Conservation (phyloP, 352 stramenopile species). For the Phytophthora boehmeriae region DNA sequence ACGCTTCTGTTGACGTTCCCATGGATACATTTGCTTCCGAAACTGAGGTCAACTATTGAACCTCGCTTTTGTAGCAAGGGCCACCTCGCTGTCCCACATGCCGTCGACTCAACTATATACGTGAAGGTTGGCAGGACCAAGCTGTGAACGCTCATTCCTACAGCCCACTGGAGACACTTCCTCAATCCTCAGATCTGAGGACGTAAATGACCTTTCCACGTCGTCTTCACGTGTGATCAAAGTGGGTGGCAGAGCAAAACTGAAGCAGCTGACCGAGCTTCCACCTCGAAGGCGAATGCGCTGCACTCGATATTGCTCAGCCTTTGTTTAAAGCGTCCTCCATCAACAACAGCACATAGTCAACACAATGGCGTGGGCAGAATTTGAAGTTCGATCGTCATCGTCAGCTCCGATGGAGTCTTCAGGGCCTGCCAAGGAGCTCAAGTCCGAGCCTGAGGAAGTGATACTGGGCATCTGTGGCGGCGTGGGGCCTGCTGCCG, state of each 20-base stretch:
- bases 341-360: not conserved
- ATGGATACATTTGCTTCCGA: no score
- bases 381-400: not conserved
- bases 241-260: conserved; percentile 23
- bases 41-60: no score
- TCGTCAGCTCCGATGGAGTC: conserved; percentile 7
- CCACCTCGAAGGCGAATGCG: conserved; percentile 18
- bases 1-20: no score
- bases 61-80: no score
- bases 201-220: conserved; percentile 10
- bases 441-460: conserved; percentile 32
- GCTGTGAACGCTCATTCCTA: no score
- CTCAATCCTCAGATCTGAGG: conserved; percentile 30
- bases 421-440: conserved; percentile 6
- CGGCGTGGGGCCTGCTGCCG: conserved; percentile 70
- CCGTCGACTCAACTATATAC: no score
- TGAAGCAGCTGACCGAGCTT: not conserved
- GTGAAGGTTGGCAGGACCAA: no score
- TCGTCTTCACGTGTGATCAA: not conserved
- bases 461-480: conserved; percentile 77
- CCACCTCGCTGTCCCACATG: no score
- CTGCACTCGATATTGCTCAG: not conserved
- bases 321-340: not conserved
- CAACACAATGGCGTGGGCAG: conserved; percentile 2
- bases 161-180: no score